Conservation (phyloP, 768 basidiomycete species). For the button mushroom (Agaricus bisporus) region DNA sequence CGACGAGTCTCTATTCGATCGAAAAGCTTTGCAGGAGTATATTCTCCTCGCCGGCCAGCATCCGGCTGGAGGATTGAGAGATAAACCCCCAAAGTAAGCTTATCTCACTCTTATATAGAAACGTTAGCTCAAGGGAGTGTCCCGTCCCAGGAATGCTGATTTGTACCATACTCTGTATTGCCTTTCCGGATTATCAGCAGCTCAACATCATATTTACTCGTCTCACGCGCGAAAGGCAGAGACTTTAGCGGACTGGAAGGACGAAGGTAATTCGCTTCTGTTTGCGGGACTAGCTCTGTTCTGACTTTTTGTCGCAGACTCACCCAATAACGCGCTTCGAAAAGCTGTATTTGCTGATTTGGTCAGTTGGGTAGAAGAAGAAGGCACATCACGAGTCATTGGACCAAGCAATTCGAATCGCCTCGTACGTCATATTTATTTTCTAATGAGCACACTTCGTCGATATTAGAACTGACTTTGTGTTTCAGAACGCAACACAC, state of each 20-base stretch:
- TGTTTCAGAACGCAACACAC: conserved; percentile 26
- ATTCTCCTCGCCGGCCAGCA: conserved; percentile 83
- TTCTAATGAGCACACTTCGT: background rate
- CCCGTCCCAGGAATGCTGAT: conserved; percentile 61
- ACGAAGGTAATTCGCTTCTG: conserved; percentile 9
- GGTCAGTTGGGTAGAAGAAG: conserved; percentile 27
- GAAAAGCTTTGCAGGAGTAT: conserved; percentile 78
- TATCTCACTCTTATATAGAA: background rate
- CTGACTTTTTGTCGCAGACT: conserved; percentile 7
- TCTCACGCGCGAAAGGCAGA: conserved; percentile 24
- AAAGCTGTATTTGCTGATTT: conserved; percentile 18
- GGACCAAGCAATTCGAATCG: conserved; percentile 18
- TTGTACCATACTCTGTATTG: conserved; percentile 95
- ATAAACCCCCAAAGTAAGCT: conserved; percentile 90
- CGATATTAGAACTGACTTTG: background rate
- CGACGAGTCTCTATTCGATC: conserved; percentile 49
- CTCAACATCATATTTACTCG: conserved; percentile 72
- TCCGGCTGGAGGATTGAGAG: conserved; percentile 79
- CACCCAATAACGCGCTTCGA: conserved; percentile 15
- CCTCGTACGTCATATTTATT: conserved; percentile 17
- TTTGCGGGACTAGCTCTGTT: background rate
- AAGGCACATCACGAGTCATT: conserved; percentile 14
- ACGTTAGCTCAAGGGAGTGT: no score
- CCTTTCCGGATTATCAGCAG: conserved; percentile 80
- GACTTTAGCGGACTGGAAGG: conserved; percentile 16